Evolutionary conservation across 2,329 filamentous ascomycete genomes (phyloP), one percentile per base, ranked within the genome.

Genomic region (Magnaporthales sp.): DNA sequence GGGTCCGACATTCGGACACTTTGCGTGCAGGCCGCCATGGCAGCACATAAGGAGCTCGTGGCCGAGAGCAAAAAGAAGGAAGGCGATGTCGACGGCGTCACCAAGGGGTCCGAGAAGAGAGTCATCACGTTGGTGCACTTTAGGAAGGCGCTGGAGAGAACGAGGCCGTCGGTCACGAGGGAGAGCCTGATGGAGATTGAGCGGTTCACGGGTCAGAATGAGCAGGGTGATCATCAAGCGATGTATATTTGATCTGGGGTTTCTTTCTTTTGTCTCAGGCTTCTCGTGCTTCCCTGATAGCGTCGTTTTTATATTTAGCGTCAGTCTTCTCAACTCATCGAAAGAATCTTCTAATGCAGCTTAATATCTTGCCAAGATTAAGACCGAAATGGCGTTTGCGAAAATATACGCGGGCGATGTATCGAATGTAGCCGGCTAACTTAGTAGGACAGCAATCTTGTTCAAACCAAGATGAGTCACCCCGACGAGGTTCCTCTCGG

Each of bases 11-110:
- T 64, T 22, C 62, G 62, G 10, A 64, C 62, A 6, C 62, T 64
- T 3, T 64, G 62, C 62, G 31, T 64, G 4, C 62, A 64, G 62
- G 62, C 62, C 4, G 62, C 62, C 30, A 64, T 64, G 62, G 62
- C 30, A 4, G 62, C 62, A 8, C 62, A 64, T 30, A 63, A 38
- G 62, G 54, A 58, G 54, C 54, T 63, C 22, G 31, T 32, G 62
- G 62, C 31, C 10, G 54, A 58, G 54, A 31, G 27, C 4, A 31
- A n/a, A 19, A 22, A 38, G 19, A 38, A 19, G 30, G 62, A 22
- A 1, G 62, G 4, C 31, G 62, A 24, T 19, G 4, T n/a, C 8
- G 62, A 63, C 5, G 31, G 7, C 22, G 31, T 8, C 62, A 30
- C 24, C n/a, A 26, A 9, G 7, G 62, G 29, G 15, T 32, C 62